These are phyloP conservation scores for Sporisorium graminicola DNA, from an alignment of 1,284 basidiomycete genomes.

Conservation along the genomic window DNA sequence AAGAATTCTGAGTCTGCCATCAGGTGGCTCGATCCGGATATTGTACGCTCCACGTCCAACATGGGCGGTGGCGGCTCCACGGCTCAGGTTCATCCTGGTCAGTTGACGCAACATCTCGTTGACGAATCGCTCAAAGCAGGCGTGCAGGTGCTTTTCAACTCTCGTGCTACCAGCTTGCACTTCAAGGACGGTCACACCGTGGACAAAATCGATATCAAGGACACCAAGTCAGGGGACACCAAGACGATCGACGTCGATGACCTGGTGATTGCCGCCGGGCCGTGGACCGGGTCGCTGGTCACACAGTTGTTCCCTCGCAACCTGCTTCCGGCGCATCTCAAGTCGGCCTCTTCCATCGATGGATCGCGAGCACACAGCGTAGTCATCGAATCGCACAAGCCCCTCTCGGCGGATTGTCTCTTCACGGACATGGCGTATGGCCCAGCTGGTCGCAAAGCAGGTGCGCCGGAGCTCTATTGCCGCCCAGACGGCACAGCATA, in stretches of 20 bases:
- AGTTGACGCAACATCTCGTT: constrained; percentile 83
- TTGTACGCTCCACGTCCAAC: constrained; percentile 59
- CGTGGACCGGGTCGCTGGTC: constrained; percentile 82
- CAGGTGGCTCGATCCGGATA: constrained; percentile 68
- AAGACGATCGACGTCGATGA: constrained; percentile 27
- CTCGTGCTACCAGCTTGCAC: constrained; percentile 58
- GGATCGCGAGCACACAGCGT: constrained; percentile 73
- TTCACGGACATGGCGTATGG: constrained; percentile 73
- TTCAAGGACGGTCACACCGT: constrained; percentile 38
- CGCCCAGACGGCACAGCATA: constrained; percentile 70
- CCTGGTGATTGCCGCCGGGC: constrained; percentile 71
- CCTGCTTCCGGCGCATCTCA: constrained; percentile 62
- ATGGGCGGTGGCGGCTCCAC: constrained; percentile 73
- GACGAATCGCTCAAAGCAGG: constrained; percentile 72
- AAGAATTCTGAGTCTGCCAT: constrained; percentile 40
- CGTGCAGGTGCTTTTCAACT: constrained; percentile 70
- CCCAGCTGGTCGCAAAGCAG: constrained; percentile 33
- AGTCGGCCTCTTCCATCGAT: constrained; percentile 66
- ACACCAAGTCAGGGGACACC: constrained; percentile 19
- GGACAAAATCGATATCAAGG: constrained; percentile 34
- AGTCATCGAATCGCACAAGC: constrained; percentile 68
- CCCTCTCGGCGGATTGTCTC: constrained; percentile 71
- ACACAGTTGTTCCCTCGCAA: constrained; percentile 72
- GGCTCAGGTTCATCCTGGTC: constrained; percentile 84
- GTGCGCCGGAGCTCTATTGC: constrained; percentile 61